Percentiles rank a stretch among this genome's conserved stretches.
phyloP scores from a whole-genome alignment of 192 early-diverging fungal species.

The Coemansia sp. region DNA sequence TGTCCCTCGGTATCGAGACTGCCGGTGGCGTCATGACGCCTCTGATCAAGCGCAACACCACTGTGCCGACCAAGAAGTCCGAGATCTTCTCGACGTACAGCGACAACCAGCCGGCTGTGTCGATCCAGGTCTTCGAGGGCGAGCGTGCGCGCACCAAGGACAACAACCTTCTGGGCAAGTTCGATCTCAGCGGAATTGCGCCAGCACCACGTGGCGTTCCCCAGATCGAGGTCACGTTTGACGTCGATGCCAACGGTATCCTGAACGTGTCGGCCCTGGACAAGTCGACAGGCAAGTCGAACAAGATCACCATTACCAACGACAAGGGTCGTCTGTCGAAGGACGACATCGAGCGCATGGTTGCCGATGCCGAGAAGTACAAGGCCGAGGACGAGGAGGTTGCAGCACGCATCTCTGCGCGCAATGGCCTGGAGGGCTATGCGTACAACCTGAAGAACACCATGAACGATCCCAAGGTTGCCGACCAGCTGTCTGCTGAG shows the following conservation, averaged over 20 bases:
- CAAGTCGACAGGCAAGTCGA: slow-evolving; percentile 91
- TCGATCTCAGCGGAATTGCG: slow-evolving; percentile 95
- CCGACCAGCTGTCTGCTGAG: slow-evolving; percentile 72
- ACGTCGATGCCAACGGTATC: slow-evolving; percentile 97
- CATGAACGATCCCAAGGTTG: slow-evolving; percentile 77
- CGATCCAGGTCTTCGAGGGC: slow-evolving; percentile 98
- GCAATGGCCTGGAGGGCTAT: slow-evolving; percentile 96
- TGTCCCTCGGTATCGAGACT: slow-evolving; percentile 97
- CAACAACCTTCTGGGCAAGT: slow-evolving; percentile 98
- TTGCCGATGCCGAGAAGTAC: slow-evolving; percentile 91
- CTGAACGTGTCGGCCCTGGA: slow-evolving; percentile 92
- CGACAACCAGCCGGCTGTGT: slow-evolving; percentile 98
- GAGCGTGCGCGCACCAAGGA: slow-evolving; percentile 97
- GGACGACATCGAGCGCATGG: slow-evolving; percentile 99
- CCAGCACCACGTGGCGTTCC: slow-evolving; percentile 97
- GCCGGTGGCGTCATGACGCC: slow-evolving; percentile 98
- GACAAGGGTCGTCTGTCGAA: slow-evolving; percentile 97
- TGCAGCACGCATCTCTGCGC: slow-evolving; percentile 84
- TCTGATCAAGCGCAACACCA: slow-evolving; percentile 98
- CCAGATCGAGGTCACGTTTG: slow-evolving; percentile 96
- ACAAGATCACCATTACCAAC: slow-evolving; percentile 99
- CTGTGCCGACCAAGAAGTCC: slow-evolving; percentile 96
- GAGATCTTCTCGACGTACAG: slow-evolving; percentile 97
- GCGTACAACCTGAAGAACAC: slow-evolving; percentile 98
- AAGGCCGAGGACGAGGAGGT: slow-evolving; percentile 96